Conservation (phyloP, 306 rosid genomes). For the Casuarina cunninghamiana region DNA sequence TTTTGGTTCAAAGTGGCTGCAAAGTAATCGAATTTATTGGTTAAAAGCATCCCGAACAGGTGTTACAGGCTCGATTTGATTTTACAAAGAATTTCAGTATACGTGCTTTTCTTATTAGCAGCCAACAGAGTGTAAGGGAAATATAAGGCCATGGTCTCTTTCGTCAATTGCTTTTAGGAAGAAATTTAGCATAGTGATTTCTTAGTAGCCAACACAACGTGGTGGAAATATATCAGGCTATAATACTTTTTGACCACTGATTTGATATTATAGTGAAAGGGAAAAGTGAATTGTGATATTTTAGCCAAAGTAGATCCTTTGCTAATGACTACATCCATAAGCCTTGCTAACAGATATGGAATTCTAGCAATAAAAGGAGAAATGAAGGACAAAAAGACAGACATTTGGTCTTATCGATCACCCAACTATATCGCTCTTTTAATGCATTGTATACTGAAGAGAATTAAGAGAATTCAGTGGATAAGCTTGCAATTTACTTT, state of each 20-base stretch:
- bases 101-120: neutral
- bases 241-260: neutral
- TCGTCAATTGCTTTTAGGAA: no score
- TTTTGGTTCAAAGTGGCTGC: neutral
- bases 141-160: no score
- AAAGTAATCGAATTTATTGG: neutral
- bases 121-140: no score
- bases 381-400: neutral
- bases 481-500: neutral
- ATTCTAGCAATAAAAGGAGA: neutral
- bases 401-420: neutral
- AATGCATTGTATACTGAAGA: neutral
- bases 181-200: no score
- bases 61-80: neutral
- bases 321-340: neutral
- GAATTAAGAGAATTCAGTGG: neutral
- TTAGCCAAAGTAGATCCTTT: neutral
- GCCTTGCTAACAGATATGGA: neutral
- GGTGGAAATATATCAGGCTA: neutral
- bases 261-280: slow-evolving; percentile 3
- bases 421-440: no score
- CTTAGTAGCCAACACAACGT: neutral
- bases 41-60: neutral
- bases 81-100: neutral
- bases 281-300: neutral